Percentiles rank a stretch among this genome's conserved stretches.
Evolutionary conservation across 2,329 filamentous ascomycete species (phyloP).

Genomic region (Daldinia sp.): DNA sequence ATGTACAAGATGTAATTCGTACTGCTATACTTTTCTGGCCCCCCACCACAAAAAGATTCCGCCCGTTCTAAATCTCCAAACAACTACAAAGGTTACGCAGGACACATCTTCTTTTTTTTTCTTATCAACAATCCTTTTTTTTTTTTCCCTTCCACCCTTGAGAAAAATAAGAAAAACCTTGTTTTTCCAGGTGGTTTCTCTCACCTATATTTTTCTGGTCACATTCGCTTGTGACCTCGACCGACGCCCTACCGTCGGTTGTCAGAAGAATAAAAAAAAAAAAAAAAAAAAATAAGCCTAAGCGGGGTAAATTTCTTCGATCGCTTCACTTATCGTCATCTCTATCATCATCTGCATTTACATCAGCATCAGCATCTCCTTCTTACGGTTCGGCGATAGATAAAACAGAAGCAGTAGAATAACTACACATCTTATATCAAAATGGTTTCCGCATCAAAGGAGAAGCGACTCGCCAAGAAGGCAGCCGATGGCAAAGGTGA

Average conservation of each 20-base stretch:
- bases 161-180: not conserved
- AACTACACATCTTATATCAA: constrained; percentile 50
- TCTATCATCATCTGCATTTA: constrained; percentile 1
- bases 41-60: constrained; percentile 6
- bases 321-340: constrained; percentile 10
- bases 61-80: not conserved
- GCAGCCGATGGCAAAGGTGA: constrained; percentile 78
- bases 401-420: constrained; percentile 16
- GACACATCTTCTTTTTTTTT: constrained; percentile 14
- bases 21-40: not conserved
- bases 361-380: constrained; percentile 5
- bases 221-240: constrained; percentile 47
- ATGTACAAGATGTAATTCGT: not conserved
- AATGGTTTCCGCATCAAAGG: constrained; percentile 78
- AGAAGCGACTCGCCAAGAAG: constrained; percentile 79
- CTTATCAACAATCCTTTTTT: not conserved
- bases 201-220: constrained; percentile 34
- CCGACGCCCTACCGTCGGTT: constrained; percentile 18
- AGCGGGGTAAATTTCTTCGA: constrained; percentile 40
- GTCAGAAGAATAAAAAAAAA: constrained; percentile 15
- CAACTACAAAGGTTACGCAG: constrained; percentile 4
- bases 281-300: constrained; percentile 18
- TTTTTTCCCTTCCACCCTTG: not conserved
- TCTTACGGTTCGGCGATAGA: constrained; percentile 27
- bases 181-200: constrained; percentile 13